Evolutionary conservation across 768 basidiomycete genomes (phyloP), one percentile per base, ranked within the genome.

Genomic region (Gloeostereum incarnatum): DNA sequence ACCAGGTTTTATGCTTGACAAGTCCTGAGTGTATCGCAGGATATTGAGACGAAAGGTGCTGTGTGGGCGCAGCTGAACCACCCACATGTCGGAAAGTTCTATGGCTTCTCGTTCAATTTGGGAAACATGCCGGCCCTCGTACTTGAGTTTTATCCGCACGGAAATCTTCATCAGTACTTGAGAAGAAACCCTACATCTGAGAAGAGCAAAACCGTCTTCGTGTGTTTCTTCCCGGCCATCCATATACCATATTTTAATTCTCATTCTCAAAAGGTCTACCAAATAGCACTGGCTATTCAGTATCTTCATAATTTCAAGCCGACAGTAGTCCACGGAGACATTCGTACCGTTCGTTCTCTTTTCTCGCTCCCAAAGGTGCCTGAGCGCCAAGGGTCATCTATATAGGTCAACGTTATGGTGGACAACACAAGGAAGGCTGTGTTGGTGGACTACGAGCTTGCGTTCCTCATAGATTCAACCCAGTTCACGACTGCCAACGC

Each of bases 401-500:
- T n/a, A 8, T 29, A 29, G 26, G 26, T 14, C 26, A 29, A 29
- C 14, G 26, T 29, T 29, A 8, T 29, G 8, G 26, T 29, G 8
- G 14, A 8, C 14, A 14, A 8, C 14, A 14, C 8, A 14, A 14
- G 26, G 8, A 8, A 14, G 26, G 26, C 26, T 29, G 26, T 29
- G 9, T 14, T 29, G 26, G 26, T 29, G 9, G 26, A 29, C 14
- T 29, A 8, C 26, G 26, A 14, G 9, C 26, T 29, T 6, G 16
- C 10, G 7, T 20, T 20, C 20, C 17, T 36, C 17, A n/a, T 17
- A 8, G 26, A 18, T 5, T 7, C 4, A 3, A 21, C 19, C 9
- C 23, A 38, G n/a, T 42, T 42, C 23, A 42, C 40, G 3, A 38
- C 36, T 8, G 17, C 17, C 11, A 42, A 38, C n/a, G 19, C 34